phyloP scores from a whole-genome alignment of 495 filamentous ascomycete genomes.

The Penicillium ucsense region DNA sequence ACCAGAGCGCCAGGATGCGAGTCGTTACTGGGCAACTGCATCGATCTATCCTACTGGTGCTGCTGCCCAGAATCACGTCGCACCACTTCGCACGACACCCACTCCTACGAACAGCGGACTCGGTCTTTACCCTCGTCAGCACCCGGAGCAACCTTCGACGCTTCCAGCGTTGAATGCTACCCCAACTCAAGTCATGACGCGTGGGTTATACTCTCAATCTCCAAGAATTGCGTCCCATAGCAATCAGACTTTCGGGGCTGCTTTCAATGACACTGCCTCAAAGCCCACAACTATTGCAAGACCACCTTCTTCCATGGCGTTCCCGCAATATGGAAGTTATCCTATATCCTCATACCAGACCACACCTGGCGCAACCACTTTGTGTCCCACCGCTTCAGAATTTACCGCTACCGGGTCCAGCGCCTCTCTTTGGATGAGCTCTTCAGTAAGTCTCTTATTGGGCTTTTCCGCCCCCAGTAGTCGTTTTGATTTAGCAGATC shows the following conservation, averaged over 20 bases:
- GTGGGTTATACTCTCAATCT: too few relatives aligned
- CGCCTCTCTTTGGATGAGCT: conserved; percentile 36
- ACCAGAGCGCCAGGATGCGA: conserved; percentile 17
- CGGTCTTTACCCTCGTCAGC: conserved; percentile 19
- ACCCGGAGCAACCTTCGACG: conserved; percentile 24
- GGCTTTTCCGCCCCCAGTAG: too few relatives aligned
- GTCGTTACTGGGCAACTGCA: conserved; percentile 24
- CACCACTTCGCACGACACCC: conserved; percentile 32
- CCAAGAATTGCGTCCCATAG: too few relatives aligned
- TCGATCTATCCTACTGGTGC: conserved; percentile 10
- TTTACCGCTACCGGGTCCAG: conserved; percentile 48
- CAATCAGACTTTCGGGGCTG: too few relatives aligned
- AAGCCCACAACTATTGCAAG: too few relatives aligned
- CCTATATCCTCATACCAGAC: conserved; percentile 51
- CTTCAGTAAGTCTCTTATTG: conserved; percentile 28
- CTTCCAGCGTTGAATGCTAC: conserved; percentile 23
- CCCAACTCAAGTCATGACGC: conserved; percentile 26
- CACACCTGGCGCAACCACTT: conserved; percentile 63
- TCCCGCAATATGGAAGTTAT: conserved; percentile 43
- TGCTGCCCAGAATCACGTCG: conserved; percentile 6
- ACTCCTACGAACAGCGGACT: conserved; percentile 26
- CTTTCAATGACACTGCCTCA: too few relatives aligned
- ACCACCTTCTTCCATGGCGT: conserved; percentile 20
- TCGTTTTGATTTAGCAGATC: too few relatives aligned
- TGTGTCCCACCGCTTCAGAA: conserved; percentile 78